Conservation (phyloP, 805 yeast genomes). For the Metschnikowia kunwiensis region DNA sequence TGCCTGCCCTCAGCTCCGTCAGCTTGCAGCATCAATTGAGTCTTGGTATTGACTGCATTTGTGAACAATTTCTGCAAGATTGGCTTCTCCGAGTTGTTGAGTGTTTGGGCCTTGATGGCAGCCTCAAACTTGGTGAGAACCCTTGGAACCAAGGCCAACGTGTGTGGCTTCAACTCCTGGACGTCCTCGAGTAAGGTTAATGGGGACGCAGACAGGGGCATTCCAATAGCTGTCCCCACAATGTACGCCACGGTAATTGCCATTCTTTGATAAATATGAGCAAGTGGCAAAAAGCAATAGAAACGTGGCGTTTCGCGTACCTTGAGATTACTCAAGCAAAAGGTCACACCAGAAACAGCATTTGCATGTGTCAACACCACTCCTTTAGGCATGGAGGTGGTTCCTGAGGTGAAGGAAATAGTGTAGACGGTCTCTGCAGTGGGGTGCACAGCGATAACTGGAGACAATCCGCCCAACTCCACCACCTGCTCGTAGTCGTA, state of each 20-base stretch:
- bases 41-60: constrained; percentile 29
- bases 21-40: constrained; percentile 32
- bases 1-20: constrained; percentile 38
- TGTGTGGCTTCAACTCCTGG: constrained; percentile 50
- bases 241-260: constrained; percentile 13
- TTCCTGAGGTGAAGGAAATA: constrained; percentile 51
- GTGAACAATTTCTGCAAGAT: constrained; percentile 27
- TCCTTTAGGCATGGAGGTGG: constrained; percentile 73
- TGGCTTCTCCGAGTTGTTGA: constrained; percentile 34
- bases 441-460: constrained; percentile 29
- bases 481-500: constrained; percentile 25
- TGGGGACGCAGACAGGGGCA: constrained; percentile 38
- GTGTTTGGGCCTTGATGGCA: constrained; percentile 17
- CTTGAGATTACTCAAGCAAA: constrained; percentile 9
- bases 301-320: not conserved
- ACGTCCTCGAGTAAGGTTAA: constrained; percentile 58
- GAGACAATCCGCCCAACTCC: constrained; percentile 39
- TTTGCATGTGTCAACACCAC: constrained; percentile 45
- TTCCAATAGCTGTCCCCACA: constrained; percentile 23
- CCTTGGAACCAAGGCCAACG: constrained; percentile 60
- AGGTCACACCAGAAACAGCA: constrained; percentile 14
- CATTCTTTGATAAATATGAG: constrained; percentile 25
- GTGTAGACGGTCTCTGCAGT: constrained; percentile 35
- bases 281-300: constrained; percentile 27
- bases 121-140: constrained; percentile 58